Conservation (phyloP, 345 rosid genomes). For the Orychophragmus violaceus region DNA sequence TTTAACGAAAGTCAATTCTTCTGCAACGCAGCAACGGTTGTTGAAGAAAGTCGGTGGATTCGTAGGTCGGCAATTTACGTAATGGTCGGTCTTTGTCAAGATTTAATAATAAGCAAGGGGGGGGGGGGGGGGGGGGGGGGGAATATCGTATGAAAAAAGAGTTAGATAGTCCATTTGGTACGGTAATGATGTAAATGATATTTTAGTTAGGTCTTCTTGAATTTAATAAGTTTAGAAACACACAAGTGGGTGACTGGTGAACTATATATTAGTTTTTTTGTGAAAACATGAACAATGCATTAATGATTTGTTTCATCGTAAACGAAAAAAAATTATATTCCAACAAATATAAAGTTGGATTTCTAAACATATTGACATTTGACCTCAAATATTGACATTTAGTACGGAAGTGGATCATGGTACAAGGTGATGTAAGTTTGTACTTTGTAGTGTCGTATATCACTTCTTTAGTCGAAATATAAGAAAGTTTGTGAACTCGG, state of each 20-base stretch:
- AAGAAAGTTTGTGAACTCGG: not conserved
- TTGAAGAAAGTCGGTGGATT: constrained; percentile 11
- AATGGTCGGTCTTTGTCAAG: constrained; percentile 17
- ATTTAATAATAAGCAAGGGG: constrained; percentile 7
- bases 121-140: too few species aligned
- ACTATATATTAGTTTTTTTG: not conserved
- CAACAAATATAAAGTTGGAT: not conserved
- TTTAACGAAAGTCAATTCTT: not conserved
- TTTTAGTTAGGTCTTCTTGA: not conserved
- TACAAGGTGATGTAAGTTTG: too few species aligned
- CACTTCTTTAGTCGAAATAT: too few species aligned
- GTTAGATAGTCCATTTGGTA: not conserved
- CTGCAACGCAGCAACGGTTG: not conserved
- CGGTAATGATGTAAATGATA: not conserved
- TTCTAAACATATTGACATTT: not conserved
- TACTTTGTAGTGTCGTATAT: too few species aligned
- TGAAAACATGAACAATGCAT: too few species aligned
- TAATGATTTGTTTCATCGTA: not conserved
- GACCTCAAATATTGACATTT: not conserved
- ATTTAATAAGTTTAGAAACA: not conserved
- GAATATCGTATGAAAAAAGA: not conserved
- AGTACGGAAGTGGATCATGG: not conserved
- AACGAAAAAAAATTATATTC: too few species aligned
- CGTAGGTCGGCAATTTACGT: constrained; percentile 6
- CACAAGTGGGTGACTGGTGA: not conserved